These are phyloP conservation scores for Agaricus bisporus DNA, from an alignment of 768 basidiomycete genomes.

Conservation along the genomic window DNA sequence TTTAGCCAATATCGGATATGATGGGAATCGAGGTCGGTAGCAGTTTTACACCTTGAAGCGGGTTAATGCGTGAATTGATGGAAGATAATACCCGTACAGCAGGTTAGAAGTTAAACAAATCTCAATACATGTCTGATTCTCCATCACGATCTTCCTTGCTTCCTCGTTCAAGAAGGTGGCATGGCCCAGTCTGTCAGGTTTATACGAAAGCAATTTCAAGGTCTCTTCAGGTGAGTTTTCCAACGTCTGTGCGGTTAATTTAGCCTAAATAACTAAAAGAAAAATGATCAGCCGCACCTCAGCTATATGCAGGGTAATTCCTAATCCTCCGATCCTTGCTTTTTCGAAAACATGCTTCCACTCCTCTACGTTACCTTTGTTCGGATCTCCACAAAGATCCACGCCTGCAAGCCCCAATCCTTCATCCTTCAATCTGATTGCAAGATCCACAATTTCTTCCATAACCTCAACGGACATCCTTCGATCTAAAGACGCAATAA, in stretches of 20 bases:
- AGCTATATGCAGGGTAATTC: conserved; percentile 78
- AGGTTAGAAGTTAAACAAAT: conserved; percentile 81
- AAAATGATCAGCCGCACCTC: conserved; percentile 43
- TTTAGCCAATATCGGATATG: conserved; percentile 66
- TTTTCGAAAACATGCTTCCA: conserved; percentile 46
- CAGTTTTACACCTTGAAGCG: conserved; percentile 58
- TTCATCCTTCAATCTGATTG: conserved; percentile 43
- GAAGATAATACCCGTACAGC: conserved; percentile 35
- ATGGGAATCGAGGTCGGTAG: conserved; percentile 55
- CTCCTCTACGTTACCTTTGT: conserved; percentile 45
- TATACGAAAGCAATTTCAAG: conserved; percentile 49
- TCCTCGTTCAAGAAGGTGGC: conserved; percentile 72
- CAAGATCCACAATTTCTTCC: conserved; percentile 51
- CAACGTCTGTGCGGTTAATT: conserved; percentile 28
- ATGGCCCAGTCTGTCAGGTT: conserved; percentile 69
- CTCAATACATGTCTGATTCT: conserved; percentile 58
- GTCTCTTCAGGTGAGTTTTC: conserved; percentile 53
- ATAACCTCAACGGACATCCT: conserved; percentile 49
- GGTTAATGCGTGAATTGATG: background rate
- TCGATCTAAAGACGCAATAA: conserved; percentile 76
- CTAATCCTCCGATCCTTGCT: conserved; percentile 55
- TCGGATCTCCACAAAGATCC: conserved; percentile 77
- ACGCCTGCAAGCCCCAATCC: conserved; percentile 69
- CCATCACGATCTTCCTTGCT: conserved; percentile 47
- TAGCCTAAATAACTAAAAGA: background rate